Conservation (phyloP, 2,329 filamentous ascomycete genomes). For the Aspergillus sp. region DNA sequence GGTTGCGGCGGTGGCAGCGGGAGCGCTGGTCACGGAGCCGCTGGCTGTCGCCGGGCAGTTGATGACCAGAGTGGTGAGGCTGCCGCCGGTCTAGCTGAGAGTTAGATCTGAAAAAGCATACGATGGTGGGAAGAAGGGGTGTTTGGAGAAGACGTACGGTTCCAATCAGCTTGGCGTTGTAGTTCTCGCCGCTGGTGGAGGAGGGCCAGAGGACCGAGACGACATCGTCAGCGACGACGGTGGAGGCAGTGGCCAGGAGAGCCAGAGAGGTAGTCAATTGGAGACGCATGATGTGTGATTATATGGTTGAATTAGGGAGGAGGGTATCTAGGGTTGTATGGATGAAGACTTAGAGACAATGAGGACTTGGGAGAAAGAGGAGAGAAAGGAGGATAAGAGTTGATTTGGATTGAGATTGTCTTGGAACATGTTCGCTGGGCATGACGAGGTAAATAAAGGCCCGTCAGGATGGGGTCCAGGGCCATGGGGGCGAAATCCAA, state of each 20-base stretch:
- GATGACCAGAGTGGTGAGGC: conserved; percentile 1
- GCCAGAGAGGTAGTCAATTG: conserved; percentile 24
- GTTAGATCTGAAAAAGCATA: not conserved
- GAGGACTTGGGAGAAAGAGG: not conserved
- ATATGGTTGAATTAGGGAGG: not conserved
- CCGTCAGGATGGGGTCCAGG: not conserved
- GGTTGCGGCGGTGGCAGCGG: conserved; percentile 18
- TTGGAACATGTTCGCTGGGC: not conserved
- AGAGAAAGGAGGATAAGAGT: not conserved
- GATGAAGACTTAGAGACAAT: not conserved
- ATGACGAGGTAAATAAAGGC: not conserved
- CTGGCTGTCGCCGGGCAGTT: not conserved
- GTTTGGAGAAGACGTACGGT: conserved; percentile 10
- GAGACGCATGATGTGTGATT: conserved; percentile 15
- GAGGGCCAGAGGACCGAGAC: conserved; percentile 6
- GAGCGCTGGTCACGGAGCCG: conserved; percentile 18
- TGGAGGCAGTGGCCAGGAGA: conserved; percentile 29
- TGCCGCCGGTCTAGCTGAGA: not conserved
- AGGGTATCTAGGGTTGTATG: not conserved
- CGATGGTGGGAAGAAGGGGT: not conserved
- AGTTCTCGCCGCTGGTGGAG: not conserved
- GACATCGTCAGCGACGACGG: conserved; percentile 22
- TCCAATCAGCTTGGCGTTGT: conserved; percentile 17
- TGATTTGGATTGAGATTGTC: not conserved
- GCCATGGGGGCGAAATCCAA: not conserved